Conservation (phyloP, 176 grass and related monocot species). For the Oryza australiensis region DNA sequence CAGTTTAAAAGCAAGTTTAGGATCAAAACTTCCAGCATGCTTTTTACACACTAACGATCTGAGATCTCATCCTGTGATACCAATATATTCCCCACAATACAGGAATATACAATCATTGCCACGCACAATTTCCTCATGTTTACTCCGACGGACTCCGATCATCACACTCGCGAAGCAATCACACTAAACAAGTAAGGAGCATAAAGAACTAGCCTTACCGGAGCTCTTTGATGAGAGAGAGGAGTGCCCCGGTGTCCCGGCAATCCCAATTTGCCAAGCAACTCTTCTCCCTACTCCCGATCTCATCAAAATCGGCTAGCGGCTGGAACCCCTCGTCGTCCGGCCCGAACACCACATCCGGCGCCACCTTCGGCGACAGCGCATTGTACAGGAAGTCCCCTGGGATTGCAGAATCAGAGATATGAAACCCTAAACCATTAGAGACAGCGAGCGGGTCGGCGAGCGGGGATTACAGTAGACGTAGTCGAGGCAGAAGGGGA, state of each 20-base stretch:
- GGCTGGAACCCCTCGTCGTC: constrained; percentile 77
- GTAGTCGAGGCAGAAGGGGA: constrained; percentile 99
- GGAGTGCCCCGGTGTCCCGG: constrained; percentile 51
- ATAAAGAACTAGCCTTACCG: constrained; percentile 35
- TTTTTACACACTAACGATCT: neutral
- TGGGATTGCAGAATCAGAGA: constrained; percentile 44
- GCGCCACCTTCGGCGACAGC: constrained; percentile 59
- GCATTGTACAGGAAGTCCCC: constrained; percentile 94
- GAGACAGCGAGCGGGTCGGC: neutral
- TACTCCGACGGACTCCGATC: neutral
- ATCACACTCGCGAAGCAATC: neutral
- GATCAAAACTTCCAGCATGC: neutral
- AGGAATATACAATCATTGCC: neutral
- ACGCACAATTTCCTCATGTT: neutral
- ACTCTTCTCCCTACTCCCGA: constrained; percentile 47
- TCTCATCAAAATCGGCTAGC: constrained; percentile 35
- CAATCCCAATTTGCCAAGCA: constrained; percentile 64
- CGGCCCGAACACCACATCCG: constrained; percentile 74
- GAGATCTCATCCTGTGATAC: neutral
- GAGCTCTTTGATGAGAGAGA: constrained; percentile 64
- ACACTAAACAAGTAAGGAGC: constrained; percentile 3
- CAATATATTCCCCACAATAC: neutral
- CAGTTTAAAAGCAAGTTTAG: neutral
- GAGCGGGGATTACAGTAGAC: constrained; percentile 65
- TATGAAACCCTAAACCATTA: constrained; percentile 25